Evolutionary conservation across 2,329 filamentous ascomycete genomes (phyloP), one percentile per base, ranked within the genome.

Genomic region (Alternaria brassicae): DNA sequence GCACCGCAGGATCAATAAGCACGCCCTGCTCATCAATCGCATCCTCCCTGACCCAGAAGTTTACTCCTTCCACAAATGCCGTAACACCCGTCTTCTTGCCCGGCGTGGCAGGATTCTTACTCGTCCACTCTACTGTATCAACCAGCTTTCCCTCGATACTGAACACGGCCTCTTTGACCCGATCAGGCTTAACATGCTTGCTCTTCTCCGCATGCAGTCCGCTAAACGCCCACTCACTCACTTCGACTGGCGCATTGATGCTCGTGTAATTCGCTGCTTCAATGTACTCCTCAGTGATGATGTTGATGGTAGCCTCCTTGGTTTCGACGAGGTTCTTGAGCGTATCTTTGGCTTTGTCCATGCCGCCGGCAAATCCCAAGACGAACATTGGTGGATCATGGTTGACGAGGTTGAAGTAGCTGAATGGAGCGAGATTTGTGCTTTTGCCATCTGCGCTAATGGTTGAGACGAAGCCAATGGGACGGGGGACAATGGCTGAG

Each of bases 41-140:
- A 79, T 97, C 94, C 75, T 96, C 92, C 53, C 93, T 81, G 2
- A 89, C 92, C 92, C 93, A 97, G 74, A 97, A 97, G 27, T 89
- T 84, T 32, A 91, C 88, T 0, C 92, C 94, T 80, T 97, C 92
- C 12, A 97, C 82, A 32, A 96, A 85, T 2, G 86, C 90, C 63
- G 97, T 72, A 4, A 90, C 89, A 1, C 89, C 88, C 1, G 89
- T 89, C 81, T 88, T 93, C 80, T 89, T 89, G 2, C 91, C 92
- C 0, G 90, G 89, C 2, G 80, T 87, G 0, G 83, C 83, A 13
- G 62, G 58, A 56, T 65, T 71, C 52, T 84, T 84, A 76, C 89
- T 91, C 77, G 94, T 89, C 79, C 92, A 96, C 79, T 97, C 92
- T 70, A 88, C 79, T 78, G 82, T 82, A 55, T 88, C 88, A 62